Base-by-base conservation (phyloP, 352 stramenopile species). In the Pythium grandisporangium region DNA sequence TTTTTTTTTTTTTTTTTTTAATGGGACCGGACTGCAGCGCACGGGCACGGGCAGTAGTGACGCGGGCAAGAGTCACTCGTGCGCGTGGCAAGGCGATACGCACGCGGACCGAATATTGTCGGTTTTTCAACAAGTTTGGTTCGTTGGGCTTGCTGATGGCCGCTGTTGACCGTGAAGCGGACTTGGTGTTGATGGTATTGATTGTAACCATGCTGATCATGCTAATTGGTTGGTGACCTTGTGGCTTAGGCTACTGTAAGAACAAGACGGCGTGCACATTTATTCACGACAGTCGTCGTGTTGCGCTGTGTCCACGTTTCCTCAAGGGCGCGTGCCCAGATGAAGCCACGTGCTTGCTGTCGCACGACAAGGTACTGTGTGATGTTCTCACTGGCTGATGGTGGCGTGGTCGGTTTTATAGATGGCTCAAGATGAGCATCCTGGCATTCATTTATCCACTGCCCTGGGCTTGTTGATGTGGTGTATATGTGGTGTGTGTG, bases 61-160 rank as follows among this genome's bases (percentile, higher is more conserved):
- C 64, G 6, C 72, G 72, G 14, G 73, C 71, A 19, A 64, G 67
- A 29, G 60, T 19, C 19, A 64, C 64, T 12, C 71, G 61, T 12
- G 35, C 66, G 13, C 58, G 71, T 34, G 36, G 58, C 22, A 69
- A 64, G 17, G 23, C 36, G 3, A 47, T 53, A 1, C 57, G 59
- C 30, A 34, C 70, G 24, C 75, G 78, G 20, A 89, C 73, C 7
- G 75, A 86, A 43, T 82, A 88, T 45, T 92, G 78, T 45, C 68
- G 61, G 12, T 92, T 87, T 52, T 92, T 79, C 63, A 88, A 86
- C 44, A 69, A 76, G 26, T 89, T 85, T 37, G 77, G 77, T 66
- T 82, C 75, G 74, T 62, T 24, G 7, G 5, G 26, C 1, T 5
- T 34, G 30, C 39, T 10, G 25, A 37, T 16, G n/a, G 35, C 6